These are phyloP conservation scores for Salix suchowensis DNA, from an alignment of 345 rosid genomes.

Conservation along the genomic window DNA sequence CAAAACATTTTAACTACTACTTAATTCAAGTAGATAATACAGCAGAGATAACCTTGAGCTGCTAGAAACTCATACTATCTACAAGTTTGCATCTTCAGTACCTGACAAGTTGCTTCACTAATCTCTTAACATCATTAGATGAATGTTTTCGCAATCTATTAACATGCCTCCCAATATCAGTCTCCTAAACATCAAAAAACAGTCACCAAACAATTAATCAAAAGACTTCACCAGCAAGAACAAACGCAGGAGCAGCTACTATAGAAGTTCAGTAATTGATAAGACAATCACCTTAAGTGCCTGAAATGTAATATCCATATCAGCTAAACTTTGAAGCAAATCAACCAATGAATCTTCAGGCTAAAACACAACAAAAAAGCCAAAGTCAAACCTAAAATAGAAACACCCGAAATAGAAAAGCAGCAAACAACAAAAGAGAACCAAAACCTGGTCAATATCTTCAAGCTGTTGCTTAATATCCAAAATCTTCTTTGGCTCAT, in stretches of 20 bases:
- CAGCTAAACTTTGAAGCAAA: slow-evolving; percentile 89
- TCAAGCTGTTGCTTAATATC: slow-evolving; percentile 86
- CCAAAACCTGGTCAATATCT: slow-evolving; percentile 77
- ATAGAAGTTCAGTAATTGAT: background rate
- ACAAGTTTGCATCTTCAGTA: slow-evolving; percentile 4
- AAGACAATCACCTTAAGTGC: slow-evolving; percentile 63
- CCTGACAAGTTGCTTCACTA: slow-evolving; percentile 89
- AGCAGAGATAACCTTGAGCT: background rate
- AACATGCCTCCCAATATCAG: slow-evolving; percentile 74
- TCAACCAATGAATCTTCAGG: slow-evolving; percentile 81
- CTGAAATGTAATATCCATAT: slow-evolving; percentile 91
- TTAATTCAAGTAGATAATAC: background rate
- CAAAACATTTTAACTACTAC: background rate
- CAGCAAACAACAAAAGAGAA: background rate
- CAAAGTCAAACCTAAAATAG: slow-evolving; percentile 6
- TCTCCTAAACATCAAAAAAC: slow-evolving; percentile 39
- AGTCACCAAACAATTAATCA: background rate
- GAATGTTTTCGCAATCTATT: slow-evolving; percentile 69
- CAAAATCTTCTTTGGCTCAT: slow-evolving; percentile 73
- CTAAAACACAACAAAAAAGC: slow-evolving; percentile 30
- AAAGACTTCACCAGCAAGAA: background rate
- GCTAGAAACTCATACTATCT: background rate
- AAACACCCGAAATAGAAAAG: background rate
- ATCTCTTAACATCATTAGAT: slow-evolving; percentile 63
- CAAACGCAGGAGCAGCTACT: background rate